These are phyloP conservation scores for Heliamphora pulchella DNA, from an alignment of 179 eudicot species.

Conservation along the genomic window DNA sequence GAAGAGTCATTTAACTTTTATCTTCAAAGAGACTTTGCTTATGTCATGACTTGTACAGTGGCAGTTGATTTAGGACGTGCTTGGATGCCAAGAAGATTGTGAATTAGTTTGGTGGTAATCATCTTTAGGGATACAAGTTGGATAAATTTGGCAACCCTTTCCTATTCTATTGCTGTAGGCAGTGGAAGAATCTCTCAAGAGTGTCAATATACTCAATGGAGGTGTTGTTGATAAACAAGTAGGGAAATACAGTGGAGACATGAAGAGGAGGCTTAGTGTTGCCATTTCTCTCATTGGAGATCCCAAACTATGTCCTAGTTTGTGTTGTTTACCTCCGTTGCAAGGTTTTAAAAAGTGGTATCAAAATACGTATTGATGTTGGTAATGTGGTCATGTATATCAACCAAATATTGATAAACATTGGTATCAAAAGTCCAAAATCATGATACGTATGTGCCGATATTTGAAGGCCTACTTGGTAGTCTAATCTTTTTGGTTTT, in stretches of 20 bases:
- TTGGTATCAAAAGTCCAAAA: too few relatives aligned
- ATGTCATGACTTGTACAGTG: background rate
- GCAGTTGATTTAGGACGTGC: background rate
- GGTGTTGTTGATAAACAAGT: slow-evolving; percentile 77
- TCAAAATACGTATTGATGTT: too few relatives aligned
- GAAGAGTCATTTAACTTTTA: background rate
- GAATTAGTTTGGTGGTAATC: too few relatives aligned
- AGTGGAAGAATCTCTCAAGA: slow-evolving; percentile 76
- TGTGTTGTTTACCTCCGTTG: too few relatives aligned
- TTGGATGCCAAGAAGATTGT: background rate
- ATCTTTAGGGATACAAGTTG: background rate
- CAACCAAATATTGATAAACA: too few relatives aligned
- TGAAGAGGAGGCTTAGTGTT: slow-evolving; percentile 97
- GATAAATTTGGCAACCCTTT: background rate
- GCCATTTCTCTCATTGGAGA: slow-evolving; percentile 90
- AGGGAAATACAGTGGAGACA: slow-evolving; percentile 88
- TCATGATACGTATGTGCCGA: too few relatives aligned
- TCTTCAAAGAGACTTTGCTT: background rate
- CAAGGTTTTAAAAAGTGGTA: too few relatives aligned
- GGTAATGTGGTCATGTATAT: too few relatives aligned
- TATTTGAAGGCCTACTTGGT: too few relatives aligned
- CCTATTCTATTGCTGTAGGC: slow-evolving; percentile 41
- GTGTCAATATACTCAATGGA: slow-evolving; percentile 67
- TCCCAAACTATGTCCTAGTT: slow-evolving; percentile 51
- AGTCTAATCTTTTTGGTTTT: background rate